Evolutionary conservation across 768 basidiomycete species (phyloP).

Genomic region (Trametes cinnabarina): DNA sequence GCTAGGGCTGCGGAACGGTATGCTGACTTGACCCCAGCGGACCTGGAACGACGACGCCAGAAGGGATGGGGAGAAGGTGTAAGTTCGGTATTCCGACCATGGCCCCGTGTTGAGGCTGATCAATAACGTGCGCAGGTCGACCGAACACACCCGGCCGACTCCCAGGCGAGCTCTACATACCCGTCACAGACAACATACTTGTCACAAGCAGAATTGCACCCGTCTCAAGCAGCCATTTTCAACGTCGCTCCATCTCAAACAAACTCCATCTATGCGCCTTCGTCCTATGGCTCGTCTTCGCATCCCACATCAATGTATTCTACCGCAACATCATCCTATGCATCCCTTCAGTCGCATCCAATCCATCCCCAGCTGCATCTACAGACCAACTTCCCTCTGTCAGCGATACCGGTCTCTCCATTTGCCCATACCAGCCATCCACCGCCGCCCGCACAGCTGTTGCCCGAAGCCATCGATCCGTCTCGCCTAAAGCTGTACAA

Average conservation of each 20-base stretch:
- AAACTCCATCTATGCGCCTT: constrained; percentile 11
- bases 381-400: constrained; percentile 22
- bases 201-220: not conserved
- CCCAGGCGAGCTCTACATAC: not conserved
- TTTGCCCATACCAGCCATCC: constrained; percentile 24
- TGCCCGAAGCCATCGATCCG: constrained; percentile 48
- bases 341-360: constrained; percentile 2
- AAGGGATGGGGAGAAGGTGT: constrained; percentile 69
- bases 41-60: constrained; percentile 51
- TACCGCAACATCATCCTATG: constrained; percentile 17
- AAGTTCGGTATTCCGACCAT: constrained; percentile 16
- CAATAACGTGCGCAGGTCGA: not conserved
- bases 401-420: constrained; percentile 18
- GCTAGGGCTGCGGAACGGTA: constrained; percentile 90
- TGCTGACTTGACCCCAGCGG: constrained; percentile 58
- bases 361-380: constrained; percentile 23
- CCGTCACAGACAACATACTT: not conserved
- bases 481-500: constrained; percentile 68
- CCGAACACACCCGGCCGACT: constrained; percentile 1
- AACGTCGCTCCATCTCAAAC: not conserved
- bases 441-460: constrained; percentile 18
- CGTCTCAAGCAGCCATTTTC: not conserved
- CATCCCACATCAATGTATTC: constrained; percentile 19
- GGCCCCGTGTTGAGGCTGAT: not conserved
- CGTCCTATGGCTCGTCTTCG: constrained; percentile 1